These are phyloP conservation scores for Trametes hirsuta DNA, from an alignment of 1,284 basidiomycete species.

Conservation along the genomic window DNA sequence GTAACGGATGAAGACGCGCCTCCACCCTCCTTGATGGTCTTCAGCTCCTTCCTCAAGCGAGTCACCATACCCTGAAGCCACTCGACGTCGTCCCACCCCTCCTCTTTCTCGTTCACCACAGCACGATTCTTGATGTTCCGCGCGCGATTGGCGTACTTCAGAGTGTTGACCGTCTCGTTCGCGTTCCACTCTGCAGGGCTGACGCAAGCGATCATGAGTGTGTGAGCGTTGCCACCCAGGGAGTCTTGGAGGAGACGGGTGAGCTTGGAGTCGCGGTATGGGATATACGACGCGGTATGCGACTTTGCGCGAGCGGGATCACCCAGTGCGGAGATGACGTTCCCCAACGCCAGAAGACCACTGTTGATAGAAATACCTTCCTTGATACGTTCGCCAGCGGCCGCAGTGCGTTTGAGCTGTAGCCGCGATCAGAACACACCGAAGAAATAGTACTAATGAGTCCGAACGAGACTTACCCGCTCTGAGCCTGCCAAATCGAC, in stretches of 20 bases:
- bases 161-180: conserved; percentile 93
- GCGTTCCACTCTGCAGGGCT: conserved; percentile 96
- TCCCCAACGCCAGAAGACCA: conserved; percentile 93
- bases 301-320: conserved; percentile 85
- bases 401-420: conserved; percentile 90
- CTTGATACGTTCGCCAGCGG: conserved; percentile 93
- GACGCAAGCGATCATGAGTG: conserved; percentile 98
- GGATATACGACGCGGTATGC: conserved; percentile 82
- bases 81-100: conserved; percentile 98
- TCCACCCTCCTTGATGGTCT: conserved; percentile 71
- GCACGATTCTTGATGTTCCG: conserved; percentile 97
- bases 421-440: conserved; percentile 4
- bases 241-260: conserved; percentile 95
- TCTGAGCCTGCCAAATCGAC: conserved; percentile 98
- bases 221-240: conserved; percentile 97
- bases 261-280: conserved; percentile 97
- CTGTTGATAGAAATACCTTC: conserved; percentile 98
- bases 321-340: conserved; percentile 98
- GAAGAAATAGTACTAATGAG: background rate
- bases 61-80: conserved; percentile 89
- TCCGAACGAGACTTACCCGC: conserved; percentile 56
- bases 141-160: conserved; percentile 98
- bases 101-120: conserved; percentile 91
- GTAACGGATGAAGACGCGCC: conserved; percentile 27
- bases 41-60: conserved; percentile 87